These are phyloP conservation scores for Claviceps digitariae DNA, from an alignment of 2,329 filamentous ascomycete species.

Conservation along the genomic window DNA sequence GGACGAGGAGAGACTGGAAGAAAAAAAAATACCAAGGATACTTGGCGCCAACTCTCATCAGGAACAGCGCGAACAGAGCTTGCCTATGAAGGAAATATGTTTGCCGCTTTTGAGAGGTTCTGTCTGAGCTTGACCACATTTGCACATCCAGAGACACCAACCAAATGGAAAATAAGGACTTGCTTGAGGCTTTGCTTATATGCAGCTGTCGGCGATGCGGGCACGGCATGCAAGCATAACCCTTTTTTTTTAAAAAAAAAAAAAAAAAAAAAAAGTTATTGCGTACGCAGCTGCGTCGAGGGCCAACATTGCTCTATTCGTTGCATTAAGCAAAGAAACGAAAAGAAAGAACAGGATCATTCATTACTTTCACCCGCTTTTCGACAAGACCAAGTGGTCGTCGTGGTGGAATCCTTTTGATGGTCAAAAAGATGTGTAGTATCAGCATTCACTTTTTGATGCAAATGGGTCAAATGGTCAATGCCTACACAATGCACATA, in stretches of 20 bases:
- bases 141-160: background rate
- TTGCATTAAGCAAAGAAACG: background rate
- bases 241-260: background rate
- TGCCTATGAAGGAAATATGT: background rate
- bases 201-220: background rate
- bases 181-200: no score
- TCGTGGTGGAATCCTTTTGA: background rate
- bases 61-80: background rate
- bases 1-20: background rate
- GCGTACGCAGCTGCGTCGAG: no score
- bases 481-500: background rate
- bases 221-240: background rate
- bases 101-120: background rate
- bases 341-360: background rate
- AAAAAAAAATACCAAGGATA: background rate
- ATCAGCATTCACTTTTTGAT: background rate
- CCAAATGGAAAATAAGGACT: background rate
- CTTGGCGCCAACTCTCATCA: background rate
- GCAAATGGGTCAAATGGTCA: background rate
- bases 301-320: background rate
- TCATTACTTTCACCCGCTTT: background rate
- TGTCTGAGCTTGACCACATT: background rate
- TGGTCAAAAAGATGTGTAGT: background rate
- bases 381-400: background rate
- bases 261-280: background rate